These are phyloP conservation scores for Lupinus albus DNA, from an alignment of 306 rosid species.

Conservation along the genomic window DNA sequence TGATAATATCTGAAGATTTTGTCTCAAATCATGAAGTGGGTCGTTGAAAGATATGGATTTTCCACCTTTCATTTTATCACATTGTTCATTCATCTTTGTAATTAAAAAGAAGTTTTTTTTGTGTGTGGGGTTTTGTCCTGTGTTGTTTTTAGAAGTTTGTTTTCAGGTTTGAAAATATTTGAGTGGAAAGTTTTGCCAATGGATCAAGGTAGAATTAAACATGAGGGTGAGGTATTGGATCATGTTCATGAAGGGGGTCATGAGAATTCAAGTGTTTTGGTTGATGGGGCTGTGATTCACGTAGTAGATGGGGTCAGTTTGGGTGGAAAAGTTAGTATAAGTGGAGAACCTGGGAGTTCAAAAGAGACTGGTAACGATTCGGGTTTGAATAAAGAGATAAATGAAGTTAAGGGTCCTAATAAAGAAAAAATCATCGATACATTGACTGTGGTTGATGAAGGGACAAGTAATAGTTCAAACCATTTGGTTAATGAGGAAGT, in stretches of 20 bases:
- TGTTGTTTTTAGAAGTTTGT: constrained; percentile 30
- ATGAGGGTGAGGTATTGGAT: constrained; percentile 44
- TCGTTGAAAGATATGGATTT: constrained; percentile 38
- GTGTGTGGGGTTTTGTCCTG: constrained; percentile 29
- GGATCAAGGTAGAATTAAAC: constrained; percentile 51
- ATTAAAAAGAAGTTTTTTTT: constrained; percentile 4
- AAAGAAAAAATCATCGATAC: constrained; percentile 35
- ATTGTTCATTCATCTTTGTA: constrained; percentile 47
- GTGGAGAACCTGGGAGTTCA: constrained; percentile 42
- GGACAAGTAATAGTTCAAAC: constrained; percentile 46
- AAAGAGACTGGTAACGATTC: constrained; percentile 36
- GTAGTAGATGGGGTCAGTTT: constrained; percentile 37
- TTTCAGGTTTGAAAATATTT: constrained; percentile 36
- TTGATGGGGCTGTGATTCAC: constrained; percentile 53
- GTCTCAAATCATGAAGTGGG: constrained; percentile 40
- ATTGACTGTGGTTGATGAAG: constrained; percentile 48
- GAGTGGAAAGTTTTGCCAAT: constrained; percentile 45
- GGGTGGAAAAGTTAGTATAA: constrained; percentile 31
- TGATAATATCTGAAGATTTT: constrained; percentile 28
- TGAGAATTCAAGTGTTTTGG: constrained; percentile 43
- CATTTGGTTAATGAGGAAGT: constrained; percentile 48
- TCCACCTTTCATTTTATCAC: constrained; percentile 38
- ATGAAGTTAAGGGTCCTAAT: constrained; percentile 33
- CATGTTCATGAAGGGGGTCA: constrained; percentile 44
- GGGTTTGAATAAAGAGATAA: constrained; percentile 34